Conservation (phyloP, 352 stramenopile species). For the Phytopythium aichiense region DNA sequence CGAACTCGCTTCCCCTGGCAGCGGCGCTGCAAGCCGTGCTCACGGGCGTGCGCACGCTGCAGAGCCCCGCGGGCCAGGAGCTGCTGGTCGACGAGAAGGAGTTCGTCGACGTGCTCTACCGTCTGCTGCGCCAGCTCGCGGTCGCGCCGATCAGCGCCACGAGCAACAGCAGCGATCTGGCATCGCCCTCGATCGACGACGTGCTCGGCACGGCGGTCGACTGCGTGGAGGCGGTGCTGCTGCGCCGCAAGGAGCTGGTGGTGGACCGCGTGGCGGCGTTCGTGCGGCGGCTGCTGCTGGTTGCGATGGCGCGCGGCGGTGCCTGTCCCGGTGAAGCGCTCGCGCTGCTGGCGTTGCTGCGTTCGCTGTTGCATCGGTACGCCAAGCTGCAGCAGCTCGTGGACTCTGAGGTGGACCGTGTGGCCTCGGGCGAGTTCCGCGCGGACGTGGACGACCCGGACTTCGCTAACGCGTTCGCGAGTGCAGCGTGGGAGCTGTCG, state of each 20-base stretch:
- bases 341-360: conserved; percentile 85
- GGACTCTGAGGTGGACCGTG: conserved; percentile 94
- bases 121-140: conserved; percentile 69
- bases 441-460: conserved; percentile 92
- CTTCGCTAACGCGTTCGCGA: conserved; percentile 94
- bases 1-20: conserved; percentile 63
- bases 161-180: conserved; percentile 5
- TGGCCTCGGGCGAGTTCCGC: conserved; percentile 91
- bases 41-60: conserved; percentile 91
- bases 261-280: conserved; percentile 93
- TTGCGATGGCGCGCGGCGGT: conserved; percentile 45
- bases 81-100: conserved; percentile 96
- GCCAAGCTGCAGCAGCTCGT: conserved; percentile 92
- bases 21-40: conserved; percentile 85
- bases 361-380: conserved; percentile 91
- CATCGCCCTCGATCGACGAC: conserved; percentile 8
- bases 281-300: conserved; percentile 90
- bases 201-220: conserved; percentile 76
- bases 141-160: conserved; percentile 44
- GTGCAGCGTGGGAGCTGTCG: conserved; percentile 91
- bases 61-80: conserved; percentile 90
- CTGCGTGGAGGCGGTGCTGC: conserved; percentile 92
- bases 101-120: conserved; percentile 95
- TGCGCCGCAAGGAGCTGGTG: conserved; percentile 94
- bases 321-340: conserved; percentile 62